These are phyloP conservation scores for Eimeria tenella DNA, from an alignment of 169 alveolate species.

Conservation along the genomic window DNA sequence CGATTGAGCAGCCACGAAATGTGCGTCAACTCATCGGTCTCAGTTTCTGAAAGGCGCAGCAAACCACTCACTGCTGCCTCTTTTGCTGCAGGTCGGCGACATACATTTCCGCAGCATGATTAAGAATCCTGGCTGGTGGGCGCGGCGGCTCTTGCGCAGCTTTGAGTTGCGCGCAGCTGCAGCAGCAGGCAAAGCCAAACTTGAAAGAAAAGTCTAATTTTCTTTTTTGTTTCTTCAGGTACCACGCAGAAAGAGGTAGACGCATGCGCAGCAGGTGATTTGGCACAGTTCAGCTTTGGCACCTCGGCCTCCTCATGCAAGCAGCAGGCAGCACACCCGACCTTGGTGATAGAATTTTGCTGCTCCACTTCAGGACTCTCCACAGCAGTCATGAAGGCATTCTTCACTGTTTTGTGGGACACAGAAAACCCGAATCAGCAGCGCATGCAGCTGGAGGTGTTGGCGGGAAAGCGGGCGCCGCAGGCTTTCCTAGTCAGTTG, in stretches of 20 bases:
- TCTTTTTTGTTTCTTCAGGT: not conserved
- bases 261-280: not conserved
- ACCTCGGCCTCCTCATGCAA: not conserved
- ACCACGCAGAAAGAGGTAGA: constrained; percentile 45
- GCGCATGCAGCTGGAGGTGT: constrained; percentile 61
- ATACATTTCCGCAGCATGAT: constrained; percentile 70
- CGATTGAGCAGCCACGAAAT: constrained; percentile 72
- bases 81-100: constrained; percentile 53
- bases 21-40: not conserved
- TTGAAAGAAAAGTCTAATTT: no score
- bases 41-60: not conserved
- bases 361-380: constrained; percentile 10
- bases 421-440: constrained; percentile 33
- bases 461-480: constrained; percentile 55
- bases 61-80: not conserved
- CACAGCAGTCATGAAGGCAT: constrained; percentile 54
- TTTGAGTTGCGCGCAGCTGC: not conserved
- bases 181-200: not conserved
- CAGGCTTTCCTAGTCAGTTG: constrained; percentile 57
- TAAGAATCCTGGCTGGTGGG: constrained; percentile 76
- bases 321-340: not conserved
- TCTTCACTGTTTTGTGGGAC: constrained; percentile 61
- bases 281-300: not conserved
- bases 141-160: not conserved
- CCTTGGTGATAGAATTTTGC: not conserved